Evolutionary conservation across 2,329 filamentous ascomycete genomes (phyloP), one percentile per base, ranked within the genome.

Genomic region (Neonectria punicea): DNA sequence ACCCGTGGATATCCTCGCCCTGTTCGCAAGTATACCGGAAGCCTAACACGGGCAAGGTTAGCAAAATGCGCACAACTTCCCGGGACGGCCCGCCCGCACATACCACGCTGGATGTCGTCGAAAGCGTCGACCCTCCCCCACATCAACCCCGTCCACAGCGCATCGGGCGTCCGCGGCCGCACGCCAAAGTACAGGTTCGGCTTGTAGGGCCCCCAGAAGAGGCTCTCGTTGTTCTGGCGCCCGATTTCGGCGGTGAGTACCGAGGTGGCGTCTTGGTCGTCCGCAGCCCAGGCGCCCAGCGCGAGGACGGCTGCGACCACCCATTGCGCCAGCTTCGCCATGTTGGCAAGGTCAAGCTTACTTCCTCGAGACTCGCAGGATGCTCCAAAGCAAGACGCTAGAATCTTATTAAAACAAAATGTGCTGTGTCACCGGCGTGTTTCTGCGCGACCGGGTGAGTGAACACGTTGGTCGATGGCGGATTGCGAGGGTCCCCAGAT

Each of bases 1-100:
- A 99, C 61, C 95, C 95, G 53, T 89, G 92, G 87, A 99, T 97
- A 70, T 92, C 92, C 78, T 97, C 93, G 78, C 96, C 89, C 79
- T 99, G 96, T 79, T 98, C 96, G 81, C 96, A 99, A 0, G 96
- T 98, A 79, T 97, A 94, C 69, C 96, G 90, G 74, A 98, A 92
- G 73, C 90, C 93, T 96, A 76, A 14, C 14, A 25, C 14, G 16
- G 4, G 4, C 36, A 8, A 59, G 58, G 66, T 43, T 20, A 36
- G 60, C 47, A 43, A 30, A 43, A 10, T 14, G 49, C 25, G 28
- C 34, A 44, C 25, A 34, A 22, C 34, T 61, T 61, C 22, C 57
- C 39, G 6, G 49, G 46, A 22, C 22, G n/a, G 5, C 53, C 58
- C 28, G 20, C 20, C 28, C 65, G 71, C 77, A 67, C 90, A 73